phyloP scores from a whole-genome alignment of 2,329 filamentous ascomycete species.

The Apiospora saccharicola region DNA sequence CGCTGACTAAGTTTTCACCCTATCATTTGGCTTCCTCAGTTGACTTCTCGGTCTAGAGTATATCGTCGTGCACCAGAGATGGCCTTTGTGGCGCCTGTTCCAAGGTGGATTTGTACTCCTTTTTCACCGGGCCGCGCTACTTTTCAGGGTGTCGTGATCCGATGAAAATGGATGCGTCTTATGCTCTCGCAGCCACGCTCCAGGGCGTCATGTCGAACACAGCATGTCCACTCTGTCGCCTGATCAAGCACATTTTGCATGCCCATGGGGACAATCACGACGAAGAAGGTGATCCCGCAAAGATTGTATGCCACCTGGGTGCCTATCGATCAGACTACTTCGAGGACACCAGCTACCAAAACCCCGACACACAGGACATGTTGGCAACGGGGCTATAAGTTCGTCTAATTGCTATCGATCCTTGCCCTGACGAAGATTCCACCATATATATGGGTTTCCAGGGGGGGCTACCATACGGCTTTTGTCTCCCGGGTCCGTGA shows the following conservation, averaged over 20 bases:
- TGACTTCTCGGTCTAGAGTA: background rate
- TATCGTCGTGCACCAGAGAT: background rate
- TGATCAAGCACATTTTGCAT: conserved; percentile 12
- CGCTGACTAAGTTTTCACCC: background rate
- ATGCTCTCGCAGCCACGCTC: background rate
- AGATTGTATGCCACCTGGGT: background rate
- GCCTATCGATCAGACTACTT: background rate
- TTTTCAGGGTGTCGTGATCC: background rate
- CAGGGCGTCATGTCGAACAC: background rate
- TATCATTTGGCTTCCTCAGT: background rate
- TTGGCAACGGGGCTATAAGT: background rate
- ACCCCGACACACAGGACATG: background rate
- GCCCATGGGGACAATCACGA: background rate
- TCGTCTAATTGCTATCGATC: background rate
- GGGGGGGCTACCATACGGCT: too few relatives aligned
- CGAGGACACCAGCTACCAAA: background rate
- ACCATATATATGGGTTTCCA: too few relatives aligned
- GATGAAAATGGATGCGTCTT: background rate
- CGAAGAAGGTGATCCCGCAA: background rate
- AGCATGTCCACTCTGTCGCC: conserved; percentile 11
- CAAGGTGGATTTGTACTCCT: background rate
- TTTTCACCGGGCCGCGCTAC: background rate
- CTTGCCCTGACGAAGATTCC: background rate
- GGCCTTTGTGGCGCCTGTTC: background rate
- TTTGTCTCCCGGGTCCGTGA: conserved; percentile 15